Percentiles rank a stretch among this genome's conserved stretches.
Conservation (phyloP, 2,329 filamentous ascomycete species). For the Fonsecaea monophora region DNA sequence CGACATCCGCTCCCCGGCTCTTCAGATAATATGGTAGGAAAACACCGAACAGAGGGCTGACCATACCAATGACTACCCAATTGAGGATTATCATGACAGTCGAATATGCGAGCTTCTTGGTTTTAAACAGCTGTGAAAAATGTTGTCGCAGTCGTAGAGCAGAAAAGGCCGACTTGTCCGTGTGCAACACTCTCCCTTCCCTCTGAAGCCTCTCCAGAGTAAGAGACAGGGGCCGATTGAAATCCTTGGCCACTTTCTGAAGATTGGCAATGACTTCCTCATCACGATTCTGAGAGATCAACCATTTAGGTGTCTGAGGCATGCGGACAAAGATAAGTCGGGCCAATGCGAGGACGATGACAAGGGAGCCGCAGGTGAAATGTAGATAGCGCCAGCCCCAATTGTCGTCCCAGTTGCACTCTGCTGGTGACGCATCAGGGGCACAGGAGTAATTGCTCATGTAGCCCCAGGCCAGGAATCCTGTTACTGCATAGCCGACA, state of each 20-base stretch:
- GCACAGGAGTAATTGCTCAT: slow-evolving; percentile 57
- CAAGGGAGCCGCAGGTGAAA: slow-evolving; percentile 60
- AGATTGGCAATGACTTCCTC: slow-evolving; percentile 59
- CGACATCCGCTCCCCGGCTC: too few relatives aligned
- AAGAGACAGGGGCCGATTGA: slow-evolving; percentile 59
- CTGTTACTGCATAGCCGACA: slow-evolving; percentile 39
- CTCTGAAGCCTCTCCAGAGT: slow-evolving; percentile 57
- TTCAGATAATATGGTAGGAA: slow-evolving; percentile 51
- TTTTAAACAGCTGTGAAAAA: slow-evolving; percentile 69
- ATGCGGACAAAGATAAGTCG: slow-evolving; percentile 63
- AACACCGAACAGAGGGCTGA: slow-evolving; percentile 77
- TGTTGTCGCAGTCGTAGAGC: slow-evolving; percentile 56
- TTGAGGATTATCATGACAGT: slow-evolving; percentile 71
- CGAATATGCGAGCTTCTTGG: slow-evolving; percentile 64
- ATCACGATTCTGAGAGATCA: slow-evolving; percentile 61
- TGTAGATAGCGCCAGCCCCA: slow-evolving; percentile 65
- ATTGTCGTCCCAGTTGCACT: slow-evolving; percentile 60
- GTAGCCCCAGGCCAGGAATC: slow-evolving; percentile 63
- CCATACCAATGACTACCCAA: slow-evolving; percentile 73
- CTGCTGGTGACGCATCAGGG: slow-evolving; percentile 45
- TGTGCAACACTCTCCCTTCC: slow-evolving; percentile 47
- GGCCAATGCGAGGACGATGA: slow-evolving; percentile 60
- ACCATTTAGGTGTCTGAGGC: slow-evolving; percentile 64
- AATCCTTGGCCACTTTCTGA: slow-evolving; percentile 58
- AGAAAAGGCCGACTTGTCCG: slow-evolving; percentile 44